Percentiles rank a stretch among this genome's conserved stretches.
These are phyloP conservation scores for Raffaelea arxii DNA, from an alignment of 2,329 filamentous ascomycete genomes.

Conservation along the genomic window DNA sequence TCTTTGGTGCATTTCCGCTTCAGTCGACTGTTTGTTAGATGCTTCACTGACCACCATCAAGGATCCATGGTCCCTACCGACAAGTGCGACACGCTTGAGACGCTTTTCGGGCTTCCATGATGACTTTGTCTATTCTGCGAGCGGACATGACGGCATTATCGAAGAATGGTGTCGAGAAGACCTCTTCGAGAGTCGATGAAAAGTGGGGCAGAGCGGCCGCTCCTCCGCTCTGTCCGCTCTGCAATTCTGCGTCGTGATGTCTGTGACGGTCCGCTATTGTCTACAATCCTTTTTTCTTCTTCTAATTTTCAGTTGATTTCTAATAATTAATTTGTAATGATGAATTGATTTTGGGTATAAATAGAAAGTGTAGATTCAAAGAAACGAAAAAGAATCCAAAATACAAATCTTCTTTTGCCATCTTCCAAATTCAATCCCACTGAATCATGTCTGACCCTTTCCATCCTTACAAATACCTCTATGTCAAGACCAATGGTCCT, in stretches of 20 bases:
- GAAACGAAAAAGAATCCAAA: too few relatives aligned
- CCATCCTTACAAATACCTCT: background rate
- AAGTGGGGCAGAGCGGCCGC: background rate
- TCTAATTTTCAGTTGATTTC: too few relatives aligned
- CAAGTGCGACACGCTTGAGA: background rate
- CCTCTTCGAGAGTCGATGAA: background rate
- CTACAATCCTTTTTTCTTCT: too few relatives aligned
- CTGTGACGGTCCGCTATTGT: too few relatives aligned
- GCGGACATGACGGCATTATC: background rate
- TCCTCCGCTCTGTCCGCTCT: background rate
- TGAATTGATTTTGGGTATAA: too few relatives aligned
- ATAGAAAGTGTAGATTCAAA: too few relatives aligned
- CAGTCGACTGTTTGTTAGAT: constrained; percentile 1
- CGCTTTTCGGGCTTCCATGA: background rate
- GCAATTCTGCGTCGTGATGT: too few relatives aligned
- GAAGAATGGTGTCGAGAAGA: too few relatives aligned
- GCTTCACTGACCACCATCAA: background rate
- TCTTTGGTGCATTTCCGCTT: constrained; percentile 10
- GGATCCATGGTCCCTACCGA: too few relatives aligned
- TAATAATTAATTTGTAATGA: too few relatives aligned
- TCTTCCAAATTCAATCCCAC: background rate
- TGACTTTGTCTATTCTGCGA: background rate
- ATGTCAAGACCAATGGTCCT: constrained; percentile 14
- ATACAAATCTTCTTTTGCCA: background rate
- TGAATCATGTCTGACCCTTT: background rate